Evolutionary conservation across 2,329 filamentous ascomycete genomes (phyloP).

Genomic region (Diaporthe amygdali): DNA sequence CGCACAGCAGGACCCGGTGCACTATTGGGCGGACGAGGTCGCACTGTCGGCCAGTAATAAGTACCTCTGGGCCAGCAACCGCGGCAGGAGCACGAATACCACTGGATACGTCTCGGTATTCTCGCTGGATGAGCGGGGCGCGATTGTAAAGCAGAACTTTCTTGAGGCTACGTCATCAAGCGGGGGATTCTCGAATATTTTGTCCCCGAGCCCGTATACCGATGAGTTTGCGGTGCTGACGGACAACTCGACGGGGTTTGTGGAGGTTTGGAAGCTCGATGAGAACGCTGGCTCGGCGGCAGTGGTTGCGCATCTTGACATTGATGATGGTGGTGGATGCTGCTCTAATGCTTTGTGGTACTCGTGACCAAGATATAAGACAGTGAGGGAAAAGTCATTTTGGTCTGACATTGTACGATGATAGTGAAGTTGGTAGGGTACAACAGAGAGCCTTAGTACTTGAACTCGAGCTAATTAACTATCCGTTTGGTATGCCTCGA

Average conservation of each 20-base stretch:
- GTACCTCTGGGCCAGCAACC: constrained; percentile 39
- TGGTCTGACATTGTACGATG: background rate
- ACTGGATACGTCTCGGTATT: background rate
- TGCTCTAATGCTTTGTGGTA: constrained; percentile 13
- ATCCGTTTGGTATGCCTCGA: no score
- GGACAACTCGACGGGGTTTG: background rate
- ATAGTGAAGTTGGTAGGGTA: background rate
- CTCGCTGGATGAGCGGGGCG: background rate
- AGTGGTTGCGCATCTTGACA: background rate
- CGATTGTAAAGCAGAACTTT: background rate
- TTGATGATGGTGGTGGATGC: background rate
- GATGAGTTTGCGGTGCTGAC: background rate
- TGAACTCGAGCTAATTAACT: no score
- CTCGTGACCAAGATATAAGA: background rate
- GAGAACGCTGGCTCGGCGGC: background rate
- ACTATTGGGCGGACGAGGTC: constrained; percentile 40
- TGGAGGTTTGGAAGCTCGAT: background rate
- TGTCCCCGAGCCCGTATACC: background rate
- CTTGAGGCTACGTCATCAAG: background rate
- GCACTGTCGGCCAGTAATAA: constrained; percentile 32
- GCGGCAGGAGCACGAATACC: constrained; percentile 20
- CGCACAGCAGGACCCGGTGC: constrained; percentile 25
- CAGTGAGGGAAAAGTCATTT: background rate
- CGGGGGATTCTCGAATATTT: background rate
- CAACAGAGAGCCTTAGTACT: background rate